Evolutionary conservation across 768 basidiomycete genomes (phyloP).

Genomic region (Sarcodon aspratus): DNA sequence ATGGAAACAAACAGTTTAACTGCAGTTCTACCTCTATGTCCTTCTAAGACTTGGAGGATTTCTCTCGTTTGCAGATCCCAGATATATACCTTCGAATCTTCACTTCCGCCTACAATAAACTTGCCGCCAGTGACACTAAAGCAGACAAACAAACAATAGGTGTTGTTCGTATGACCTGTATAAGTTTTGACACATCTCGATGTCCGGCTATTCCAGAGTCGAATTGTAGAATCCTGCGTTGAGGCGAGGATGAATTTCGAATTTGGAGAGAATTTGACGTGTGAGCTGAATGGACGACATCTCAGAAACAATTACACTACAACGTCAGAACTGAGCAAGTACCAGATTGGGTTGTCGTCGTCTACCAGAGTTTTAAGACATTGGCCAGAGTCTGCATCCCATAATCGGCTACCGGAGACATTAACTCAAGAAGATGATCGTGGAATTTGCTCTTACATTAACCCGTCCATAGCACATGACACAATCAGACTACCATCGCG

Average conservation of each 20-base stretch:
- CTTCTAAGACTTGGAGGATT: constrained; percentile 63
- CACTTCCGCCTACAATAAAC: constrained; percentile 81
- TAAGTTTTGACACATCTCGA: constrained; percentile 92
- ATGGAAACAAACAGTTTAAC: constrained; percentile 6
- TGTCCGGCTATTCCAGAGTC: constrained; percentile 89
- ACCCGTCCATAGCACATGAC: constrained; percentile 92
- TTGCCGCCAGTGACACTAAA: constrained; percentile 50
- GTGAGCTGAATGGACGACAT: constrained; percentile 39
- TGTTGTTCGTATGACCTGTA: constrained; percentile 75
- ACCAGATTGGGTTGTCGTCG: constrained; percentile 94
- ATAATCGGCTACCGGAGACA: constrained; percentile 62
- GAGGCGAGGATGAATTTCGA: constrained; percentile 82
- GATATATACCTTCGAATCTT: constrained; percentile 79
- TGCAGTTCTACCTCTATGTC: constrained; percentile 57
- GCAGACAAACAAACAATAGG: constrained; percentile 66
- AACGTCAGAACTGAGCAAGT: constrained; percentile 6
- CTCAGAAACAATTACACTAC: not conserved
- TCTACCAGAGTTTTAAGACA: constrained; percentile 96
- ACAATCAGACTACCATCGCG: constrained; percentile 91
- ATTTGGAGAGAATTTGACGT: constrained; percentile 88
- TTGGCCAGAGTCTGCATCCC: constrained; percentile 96
- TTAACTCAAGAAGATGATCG: not conserved
- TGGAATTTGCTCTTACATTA: constrained; percentile 55
- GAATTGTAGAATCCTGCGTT: constrained; percentile 90
- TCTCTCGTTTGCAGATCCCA: constrained; percentile 85